These are phyloP conservation scores for Zymoseptoria brevis DNA, from an alignment of 2,329 filamentous ascomycete species.

Conservation along the genomic window DNA sequence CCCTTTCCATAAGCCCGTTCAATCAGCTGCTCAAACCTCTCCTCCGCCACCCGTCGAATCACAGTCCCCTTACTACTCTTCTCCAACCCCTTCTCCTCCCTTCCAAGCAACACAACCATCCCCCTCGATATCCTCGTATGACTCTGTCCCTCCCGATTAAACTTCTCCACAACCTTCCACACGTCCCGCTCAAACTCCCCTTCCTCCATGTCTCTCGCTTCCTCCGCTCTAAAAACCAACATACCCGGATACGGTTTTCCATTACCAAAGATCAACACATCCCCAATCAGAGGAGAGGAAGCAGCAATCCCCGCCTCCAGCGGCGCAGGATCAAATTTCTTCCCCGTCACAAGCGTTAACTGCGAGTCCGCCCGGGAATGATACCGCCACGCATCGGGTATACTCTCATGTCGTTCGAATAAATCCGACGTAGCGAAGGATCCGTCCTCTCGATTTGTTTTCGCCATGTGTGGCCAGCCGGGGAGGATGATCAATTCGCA, in stretches of 20 bases:
- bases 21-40: conserved; percentile 42
- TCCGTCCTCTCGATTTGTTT: conserved; percentile 50
- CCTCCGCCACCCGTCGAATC: conserved; percentile 45
- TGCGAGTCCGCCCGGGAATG: conserved; percentile 55
- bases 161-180: conserved; percentile 37
- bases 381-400: conserved; percentile 53
- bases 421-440: conserved; percentile 58
- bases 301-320: conserved; percentile 50
- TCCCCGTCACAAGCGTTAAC: conserved; percentile 56
- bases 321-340: conserved; percentile 60
- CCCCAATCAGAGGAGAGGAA: conserved; percentile 38
- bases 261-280: conserved; percentile 56
- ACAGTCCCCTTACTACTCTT: conserved; percentile 59
- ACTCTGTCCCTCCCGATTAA: conserved; percentile 44
- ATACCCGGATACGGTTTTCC: conserved; percentile 49
- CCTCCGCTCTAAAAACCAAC: conserved; percentile 43
- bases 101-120: conserved; percentile 44
- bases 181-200: conserved; percentile 36
- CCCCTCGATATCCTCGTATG: conserved; percentile 44
- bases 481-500: conserved; percentile 49
- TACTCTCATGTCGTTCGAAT: conserved; percentile 48
- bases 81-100: conserved; percentile 34
- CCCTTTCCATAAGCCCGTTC: conserved; percentile 36
- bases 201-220: conserved; percentile 24
- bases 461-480: conserved; percentile 53